These are phyloP conservation scores for Fusarium agapanthi DNA, from an alignment of 2,329 filamentous ascomycete species.

Conservation along the genomic window DNA sequence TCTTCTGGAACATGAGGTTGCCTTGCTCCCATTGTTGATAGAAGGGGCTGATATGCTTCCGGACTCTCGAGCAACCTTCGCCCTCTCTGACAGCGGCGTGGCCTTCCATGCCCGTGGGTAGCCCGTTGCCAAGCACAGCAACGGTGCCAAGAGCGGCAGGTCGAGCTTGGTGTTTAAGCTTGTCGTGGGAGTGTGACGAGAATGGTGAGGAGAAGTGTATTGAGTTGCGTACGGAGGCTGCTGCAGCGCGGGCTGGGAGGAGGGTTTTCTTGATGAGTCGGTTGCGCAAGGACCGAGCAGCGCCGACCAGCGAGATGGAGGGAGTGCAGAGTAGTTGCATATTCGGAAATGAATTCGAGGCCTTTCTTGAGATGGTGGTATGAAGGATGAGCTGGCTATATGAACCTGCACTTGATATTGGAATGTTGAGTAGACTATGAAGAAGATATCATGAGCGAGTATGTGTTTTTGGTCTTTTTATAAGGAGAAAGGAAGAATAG, in stretches of 20 bases:
- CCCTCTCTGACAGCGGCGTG: slow-evolving; percentile 27
- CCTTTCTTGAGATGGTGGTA: neutral
- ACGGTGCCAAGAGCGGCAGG: slow-evolving; percentile 40
- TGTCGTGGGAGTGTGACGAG: slow-evolving; percentile 26
- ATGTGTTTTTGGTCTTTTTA: neutral
- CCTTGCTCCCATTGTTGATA: slow-evolving; percentile 36
- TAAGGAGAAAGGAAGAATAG: neutral
- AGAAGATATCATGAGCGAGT: neutral
- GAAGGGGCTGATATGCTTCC: slow-evolving; percentile 36
- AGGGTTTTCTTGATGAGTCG: slow-evolving; percentile 31
- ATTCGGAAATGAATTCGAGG: neutral
- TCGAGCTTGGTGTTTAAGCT: slow-evolving; percentile 31
- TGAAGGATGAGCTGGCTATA: neutral
- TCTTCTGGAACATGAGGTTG: slow-evolving; percentile 23
- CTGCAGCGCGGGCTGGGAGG: slow-evolving; percentile 31
- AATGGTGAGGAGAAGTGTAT: slow-evolving; percentile 33
- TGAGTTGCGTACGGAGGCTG: slow-evolving; percentile 38
- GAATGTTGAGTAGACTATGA: neutral
- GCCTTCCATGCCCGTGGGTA: slow-evolving; percentile 9
- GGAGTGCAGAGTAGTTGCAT: slow-evolving; percentile 40
- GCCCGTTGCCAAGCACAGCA: slow-evolving; percentile 33
- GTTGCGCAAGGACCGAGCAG: slow-evolving; percentile 35
- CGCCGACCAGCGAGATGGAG: slow-evolving; percentile 26
- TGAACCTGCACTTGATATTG: neutral
- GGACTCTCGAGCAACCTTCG: slow-evolving; percentile 23